These are phyloP conservation scores for Pseudogymnoascus pannorum DNA, from an alignment of 2,329 filamentous ascomycete species.

Conservation along the genomic window DNA sequence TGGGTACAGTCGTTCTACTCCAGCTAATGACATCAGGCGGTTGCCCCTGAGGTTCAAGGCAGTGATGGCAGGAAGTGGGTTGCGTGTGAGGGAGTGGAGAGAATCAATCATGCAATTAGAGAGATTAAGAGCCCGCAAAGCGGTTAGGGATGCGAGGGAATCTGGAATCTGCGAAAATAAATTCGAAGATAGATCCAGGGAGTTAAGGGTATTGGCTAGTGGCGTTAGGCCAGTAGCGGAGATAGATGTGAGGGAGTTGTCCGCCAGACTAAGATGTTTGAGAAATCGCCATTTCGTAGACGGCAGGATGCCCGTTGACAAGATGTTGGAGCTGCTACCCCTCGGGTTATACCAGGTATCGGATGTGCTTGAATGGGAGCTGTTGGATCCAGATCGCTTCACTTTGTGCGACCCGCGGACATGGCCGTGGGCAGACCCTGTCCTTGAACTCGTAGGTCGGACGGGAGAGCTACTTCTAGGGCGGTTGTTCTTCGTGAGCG, in stretches of 20 bases:
- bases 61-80: constrained; percentile 85
- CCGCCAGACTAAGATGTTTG: constrained; percentile 81
- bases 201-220: constrained; percentile 80
- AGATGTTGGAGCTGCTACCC: constrained; percentile 72
- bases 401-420: constrained; percentile 65
- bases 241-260: constrained; percentile 82
- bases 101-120: constrained; percentile 98
- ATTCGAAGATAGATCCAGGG: constrained; percentile 86
- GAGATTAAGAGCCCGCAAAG: constrained; percentile 85
- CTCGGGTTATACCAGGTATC: constrained; percentile 55
- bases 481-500: constrained; percentile 31
- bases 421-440: constrained; percentile 49
- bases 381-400: constrained; percentile 81
- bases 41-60: constrained; percentile 88
- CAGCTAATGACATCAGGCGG: constrained; percentile 76
- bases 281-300: constrained; percentile 91
- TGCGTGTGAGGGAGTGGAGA: constrained; percentile 76
- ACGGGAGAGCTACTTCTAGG: constrained; percentile 76
- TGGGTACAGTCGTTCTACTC: constrained; percentile 80
- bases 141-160: constrained; percentile 75
- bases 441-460: constrained; percentile 68
- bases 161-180: constrained; percentile 93
- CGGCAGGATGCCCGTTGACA: constrained; percentile 65
- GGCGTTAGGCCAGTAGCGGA: constrained; percentile 68
- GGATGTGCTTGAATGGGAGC: constrained; percentile 74